A percentile compares a stretch with the other conserved stretches of the same genome.
Evolutionary conservation across 306 rosid species (phyloP).

Genomic region (Rosa multiflora): DNA sequence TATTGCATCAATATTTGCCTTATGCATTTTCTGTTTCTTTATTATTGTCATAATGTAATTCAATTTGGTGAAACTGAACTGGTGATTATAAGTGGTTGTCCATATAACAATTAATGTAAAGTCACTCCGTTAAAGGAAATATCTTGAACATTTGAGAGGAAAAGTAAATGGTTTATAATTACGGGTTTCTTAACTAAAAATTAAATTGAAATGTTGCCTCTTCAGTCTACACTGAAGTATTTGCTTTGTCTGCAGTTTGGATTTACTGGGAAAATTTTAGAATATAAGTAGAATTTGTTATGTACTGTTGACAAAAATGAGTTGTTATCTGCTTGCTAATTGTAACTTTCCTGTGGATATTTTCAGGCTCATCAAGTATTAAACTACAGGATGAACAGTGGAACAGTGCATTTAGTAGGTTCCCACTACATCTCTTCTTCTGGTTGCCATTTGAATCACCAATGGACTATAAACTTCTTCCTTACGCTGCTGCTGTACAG

Average conservation of each 20-base stretch:
- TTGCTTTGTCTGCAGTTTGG: background rate
- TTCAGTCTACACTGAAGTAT: background rate
- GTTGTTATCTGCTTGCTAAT: background rate
- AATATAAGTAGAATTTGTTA: background rate
- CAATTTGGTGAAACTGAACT: background rate
- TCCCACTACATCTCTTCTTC: slow-evolving; percentile 60
- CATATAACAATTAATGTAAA: background rate
- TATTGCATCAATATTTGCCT: background rate
- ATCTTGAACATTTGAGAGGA: background rate
- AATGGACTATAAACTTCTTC: too few species aligned
- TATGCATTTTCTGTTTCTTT: background rate
- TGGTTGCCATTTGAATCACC: slow-evolving; percentile 40
- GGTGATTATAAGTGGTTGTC: background rate
- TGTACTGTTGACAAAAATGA: background rate
- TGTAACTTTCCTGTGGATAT: slow-evolving; percentile 24
- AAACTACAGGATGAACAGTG: slow-evolving; percentile 76
- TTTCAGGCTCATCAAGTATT: slow-evolving; percentile 91
- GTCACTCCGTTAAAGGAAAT: background rate
- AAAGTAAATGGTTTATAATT: background rate
- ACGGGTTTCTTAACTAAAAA: background rate
- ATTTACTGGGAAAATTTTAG: background rate
- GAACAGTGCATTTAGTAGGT: slow-evolving; percentile 96
- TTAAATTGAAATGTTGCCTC: background rate
- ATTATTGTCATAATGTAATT: background rate
- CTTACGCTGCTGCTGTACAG: too few species aligned